Evolutionary conservation across 2,329 filamentous ascomycete genomes (phyloP), one percentile per base, ranked within the genome.

Genomic region (Fusarium tupiense): DNA sequence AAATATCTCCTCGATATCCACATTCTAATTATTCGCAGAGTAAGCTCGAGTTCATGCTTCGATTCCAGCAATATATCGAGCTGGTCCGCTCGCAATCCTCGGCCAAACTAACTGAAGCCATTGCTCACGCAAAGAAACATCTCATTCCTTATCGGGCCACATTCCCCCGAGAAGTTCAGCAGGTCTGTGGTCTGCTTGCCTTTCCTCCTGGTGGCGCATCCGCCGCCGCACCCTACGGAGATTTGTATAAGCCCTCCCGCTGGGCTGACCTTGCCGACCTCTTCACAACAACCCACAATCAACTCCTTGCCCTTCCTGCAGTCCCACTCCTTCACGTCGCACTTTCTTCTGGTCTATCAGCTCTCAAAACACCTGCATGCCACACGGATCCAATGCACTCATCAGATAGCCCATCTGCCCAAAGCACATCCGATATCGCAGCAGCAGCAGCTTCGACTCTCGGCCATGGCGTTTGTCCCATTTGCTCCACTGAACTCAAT

Each of bases 401-500:
- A 13, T 58, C 61, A 14, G 40, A 61, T 24, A 59, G 46, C 49
- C 62, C 59, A 12, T 58, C 62, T 31, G 60, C 64, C 84, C 93
- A 92, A 4, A 85, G 86, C 29, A 85, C 89, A 9, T 88, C 89
- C 2, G 83, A 85, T 41, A 60, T 76, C 29, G 73, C 76, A 19
- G 67, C 78, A 19, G 67, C 78, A 33, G 66, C 69, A 31, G 71
- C 76, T 24, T 79, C 82, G 4, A 87, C 85, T 35, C 88, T 92
- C 2, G 91, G 91, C 5, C 92, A 93, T 13, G 92, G 91, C 56
- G 91, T 98, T 47, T 99, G 96, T 78, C 96, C 96, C 7, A 98
- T 99, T 80, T 99, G 96, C 86, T 96, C 93, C 54, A 96, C 93
- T 2, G 96, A 99, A 83, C 89, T 99, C 64, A 98, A 98, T 82